phyloP scores from a whole-genome alignment of 1,284 basidiomycete species.

The Hemileia vastatrix region DNA sequence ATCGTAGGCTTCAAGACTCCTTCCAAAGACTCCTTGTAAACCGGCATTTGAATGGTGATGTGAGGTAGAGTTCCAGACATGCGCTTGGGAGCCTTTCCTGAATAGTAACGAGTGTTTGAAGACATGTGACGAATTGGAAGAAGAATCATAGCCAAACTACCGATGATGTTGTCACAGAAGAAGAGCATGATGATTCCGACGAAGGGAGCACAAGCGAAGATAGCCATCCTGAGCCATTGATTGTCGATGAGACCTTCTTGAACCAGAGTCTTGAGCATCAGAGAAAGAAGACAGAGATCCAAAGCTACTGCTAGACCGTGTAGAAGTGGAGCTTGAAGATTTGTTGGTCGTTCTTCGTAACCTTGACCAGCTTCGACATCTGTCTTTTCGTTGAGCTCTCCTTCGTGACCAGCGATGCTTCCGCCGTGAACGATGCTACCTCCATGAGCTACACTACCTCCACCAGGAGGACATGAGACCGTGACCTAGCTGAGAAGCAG shows the following conservation, averaged over 20 bases:
- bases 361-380: not conserved
- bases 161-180: slow-evolving; percentile 33
- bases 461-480: not conserved
- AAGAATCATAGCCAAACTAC: slow-evolving; percentile 27
- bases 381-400: not conserved
- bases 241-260: slow-evolving; percentile 25
- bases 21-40: slow-evolving; percentile 55
- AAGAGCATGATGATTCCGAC: slow-evolving; percentile 28
- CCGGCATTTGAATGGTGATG: slow-evolving; percentile 65
- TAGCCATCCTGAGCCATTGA: slow-evolving; percentile 26
- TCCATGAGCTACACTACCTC: not conserved
- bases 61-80: slow-evolving; percentile 61
- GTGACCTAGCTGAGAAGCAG: not conserved
- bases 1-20: slow-evolving; percentile 57
- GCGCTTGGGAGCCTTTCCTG: slow-evolving; percentile 53
- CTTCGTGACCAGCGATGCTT: not conserved
- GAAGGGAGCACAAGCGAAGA: slow-evolving; percentile 12
- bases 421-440: not conserved
- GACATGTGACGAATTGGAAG: slow-evolving; percentile 30
- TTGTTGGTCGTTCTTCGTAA: slow-evolving; percentile 24
- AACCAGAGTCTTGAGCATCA: slow-evolving; percentile 26
- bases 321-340: slow-evolving; percentile 27
- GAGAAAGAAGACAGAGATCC: slow-evolving; percentile 25
- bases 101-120: slow-evolving; percentile 53
- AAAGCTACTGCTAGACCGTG: slow-evolving; percentile 29